Conservation (phyloP, 169 alveolate species). For the Eimeria necatrix region DNA sequence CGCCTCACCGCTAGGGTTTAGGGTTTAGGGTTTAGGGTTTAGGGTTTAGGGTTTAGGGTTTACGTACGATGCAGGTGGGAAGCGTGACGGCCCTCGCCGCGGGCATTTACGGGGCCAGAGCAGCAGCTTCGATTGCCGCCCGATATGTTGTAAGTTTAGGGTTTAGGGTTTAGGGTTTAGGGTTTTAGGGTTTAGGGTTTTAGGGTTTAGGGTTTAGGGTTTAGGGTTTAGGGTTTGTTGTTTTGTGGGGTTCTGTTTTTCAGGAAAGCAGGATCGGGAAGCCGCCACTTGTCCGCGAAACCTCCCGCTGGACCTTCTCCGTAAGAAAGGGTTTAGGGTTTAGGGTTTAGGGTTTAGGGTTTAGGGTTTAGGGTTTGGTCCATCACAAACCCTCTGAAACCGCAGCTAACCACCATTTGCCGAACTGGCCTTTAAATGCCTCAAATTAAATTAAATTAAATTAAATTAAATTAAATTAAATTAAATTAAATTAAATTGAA, state of each 20-base stretch:
- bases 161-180: constrained; percentile 12
- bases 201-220: background rate
- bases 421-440: no score
- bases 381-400: no score
- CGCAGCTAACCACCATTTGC: no score
- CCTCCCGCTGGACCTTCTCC: constrained; percentile 82
- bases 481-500: no score
- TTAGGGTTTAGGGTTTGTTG: background rate
- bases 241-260: no score
- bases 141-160: constrained; percentile 43
- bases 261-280: constrained; percentile 83
- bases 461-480: no score
- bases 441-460: no score
- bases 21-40: background rate
- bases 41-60: background rate
- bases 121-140: constrained; percentile 68
- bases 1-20: no score
- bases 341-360: background rate
- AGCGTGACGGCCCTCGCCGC: constrained; percentile 74
- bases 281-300: constrained; percentile 88
- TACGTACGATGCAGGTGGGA: constrained; percentile 51
- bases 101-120: constrained; percentile 81
- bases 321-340: constrained; percentile 20
- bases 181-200: background rate
- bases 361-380: background rate